Evolutionary conservation across 2,329 filamentous ascomycete genomes (phyloP).

Genomic region (Taxawa tesnikishii): DNA sequence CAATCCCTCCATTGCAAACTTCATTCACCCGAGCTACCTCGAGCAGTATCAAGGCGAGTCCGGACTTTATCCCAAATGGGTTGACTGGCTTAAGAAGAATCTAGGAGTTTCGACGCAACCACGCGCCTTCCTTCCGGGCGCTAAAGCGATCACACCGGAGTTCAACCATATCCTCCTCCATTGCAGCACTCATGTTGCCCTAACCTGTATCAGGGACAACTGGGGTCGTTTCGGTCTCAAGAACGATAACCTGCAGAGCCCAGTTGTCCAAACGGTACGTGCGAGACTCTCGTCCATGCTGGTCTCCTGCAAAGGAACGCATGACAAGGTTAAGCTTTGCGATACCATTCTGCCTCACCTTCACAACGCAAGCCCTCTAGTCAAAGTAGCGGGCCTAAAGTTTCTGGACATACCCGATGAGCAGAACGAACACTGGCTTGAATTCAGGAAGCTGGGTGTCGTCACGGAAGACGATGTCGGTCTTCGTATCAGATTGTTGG

Average conservation of each 20-base stretch:
- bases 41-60: neutral
- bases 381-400: neutral
- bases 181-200: neutral
- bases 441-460: neutral
- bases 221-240: conserved; percentile 1
- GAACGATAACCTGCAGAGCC: neutral
- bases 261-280: neutral
- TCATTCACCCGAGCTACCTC: conserved; percentile 4
- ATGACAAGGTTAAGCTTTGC: neutral
- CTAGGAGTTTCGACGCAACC: conserved; percentile 1
- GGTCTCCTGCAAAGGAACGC: conserved; percentile 1
- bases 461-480: neutral
- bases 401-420: conserved; percentile 2
- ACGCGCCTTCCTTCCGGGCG: neutral
- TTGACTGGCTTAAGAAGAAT: conserved; percentile 1
- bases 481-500: neutral
- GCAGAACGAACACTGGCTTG: neutral
- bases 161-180: conserved; percentile 1
- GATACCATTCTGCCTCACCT: conserved; percentile 4
- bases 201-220: neutral
- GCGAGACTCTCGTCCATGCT: neutral
- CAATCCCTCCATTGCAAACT: neutral
- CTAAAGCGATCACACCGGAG: neutral
- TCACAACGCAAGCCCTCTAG: neutral
- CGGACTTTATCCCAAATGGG: neutral